Base-by-base conservation (phyloP, 83 land plant genomes). In the Larix sibirica region DNA sequence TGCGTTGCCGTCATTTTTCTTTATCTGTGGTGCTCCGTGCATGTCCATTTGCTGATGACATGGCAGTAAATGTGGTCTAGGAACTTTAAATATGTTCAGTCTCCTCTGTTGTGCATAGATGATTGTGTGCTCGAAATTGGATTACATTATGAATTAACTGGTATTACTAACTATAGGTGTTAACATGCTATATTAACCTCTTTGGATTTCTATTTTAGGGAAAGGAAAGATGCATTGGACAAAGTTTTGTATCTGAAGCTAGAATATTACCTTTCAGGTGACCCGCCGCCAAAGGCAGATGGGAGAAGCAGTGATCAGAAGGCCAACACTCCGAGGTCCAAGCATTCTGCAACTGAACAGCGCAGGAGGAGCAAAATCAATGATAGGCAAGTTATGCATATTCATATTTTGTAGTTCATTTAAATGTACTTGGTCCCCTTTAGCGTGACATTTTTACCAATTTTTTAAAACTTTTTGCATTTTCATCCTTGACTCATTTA, bases 311-410 rank as follows among this genome's bases (percentile, higher is more conserved):
- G 31, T 68, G 91, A 88, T 82, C 85, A 86, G 75, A 91, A 78
- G 82, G 88, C 91, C n/a, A 83, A 74, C 67, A 91, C 91, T 8
- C 91, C 93, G 42, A 66, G 94, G 54, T 93, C 95, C 50, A 93
- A 93, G 79, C 95, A 93, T 80, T 93, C 95, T 36, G 95, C 94
- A 21, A 93, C 94, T 26, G 95, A 93, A 83, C 95, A 93, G 81
- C 86, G 95, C 6, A 76, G 95, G 40, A 88, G 95, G 68, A 86
- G 94, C 88, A 93, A 93, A 67, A 93, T 93, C 18, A 93, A 93
- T 85, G 95, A 91, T 71, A 91, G 95, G 95, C 85, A 80, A 81
- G 76, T 79, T 44, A 73, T 44, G 47, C 58, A 14, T 9, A 54
- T 14, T 12, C 58, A 3, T 47, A 47, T 47, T 47, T 47, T 54